These are phyloP conservation scores for Brachypodium distachyon DNA, from an alignment of 202 grass and related monocot genomes.

Conservation along the genomic window DNA sequence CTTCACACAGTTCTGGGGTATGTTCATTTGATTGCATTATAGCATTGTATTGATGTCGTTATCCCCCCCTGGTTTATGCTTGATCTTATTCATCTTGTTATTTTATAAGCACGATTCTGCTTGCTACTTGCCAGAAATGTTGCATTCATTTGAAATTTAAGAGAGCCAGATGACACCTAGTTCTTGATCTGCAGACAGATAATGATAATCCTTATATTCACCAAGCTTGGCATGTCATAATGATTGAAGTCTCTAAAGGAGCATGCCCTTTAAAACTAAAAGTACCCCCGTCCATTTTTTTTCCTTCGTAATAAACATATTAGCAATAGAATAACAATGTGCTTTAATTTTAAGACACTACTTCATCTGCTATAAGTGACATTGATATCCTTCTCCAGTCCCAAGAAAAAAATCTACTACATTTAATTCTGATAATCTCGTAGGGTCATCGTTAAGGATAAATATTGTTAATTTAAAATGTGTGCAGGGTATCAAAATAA, in stretches of 20 bases:
- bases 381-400: neutral
- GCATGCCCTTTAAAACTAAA: neutral
- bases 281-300: neutral
- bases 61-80: neutral
- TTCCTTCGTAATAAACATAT: neutral
- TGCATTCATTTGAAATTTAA: neutral
- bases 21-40: slow-evolving; percentile 23
- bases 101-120: neutral
- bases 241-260: neutral
- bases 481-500: neutral
- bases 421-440: neutral
- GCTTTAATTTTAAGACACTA: neutral
- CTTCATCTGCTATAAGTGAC: neutral
- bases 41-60: neutral
- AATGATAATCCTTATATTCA: neutral
- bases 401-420: neutral
- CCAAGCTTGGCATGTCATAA: neutral
- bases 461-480: neutral
- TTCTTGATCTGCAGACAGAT: neutral
- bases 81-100: neutral
- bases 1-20: slow-evolving; percentile 98
- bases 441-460: neutral
- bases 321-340: neutral
- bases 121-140: neutral
- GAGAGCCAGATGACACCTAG: neutral